Base-by-base conservation (phyloP, 129 eudicot species). In the Calendula officinalis region DNA sequence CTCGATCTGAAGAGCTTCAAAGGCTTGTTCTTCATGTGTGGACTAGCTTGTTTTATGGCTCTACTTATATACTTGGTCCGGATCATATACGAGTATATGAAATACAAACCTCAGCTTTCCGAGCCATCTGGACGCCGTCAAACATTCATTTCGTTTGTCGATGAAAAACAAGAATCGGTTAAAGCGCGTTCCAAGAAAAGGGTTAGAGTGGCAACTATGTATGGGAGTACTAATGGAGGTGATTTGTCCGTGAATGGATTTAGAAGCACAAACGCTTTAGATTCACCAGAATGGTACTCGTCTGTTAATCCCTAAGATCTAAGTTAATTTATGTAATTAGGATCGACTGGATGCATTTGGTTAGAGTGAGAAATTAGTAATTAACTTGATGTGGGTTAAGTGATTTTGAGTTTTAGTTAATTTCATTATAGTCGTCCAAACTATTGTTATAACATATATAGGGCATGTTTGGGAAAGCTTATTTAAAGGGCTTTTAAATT, bases 1-100 rank as follows among this genome's bases (percentile, higher is more conserved):
- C 85, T 86, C 11, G 52, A 75, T 56, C 81, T 87, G 27, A 77
- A 57, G 39, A 84, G 91, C 74, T 87, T 87, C 64, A 48, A 54
- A 41, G 95, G 95, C 39, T 78, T 87, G 2, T 81, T 81, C 54
- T 22, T 75, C 38, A 58, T 84, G 41, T 78, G 78, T 66, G 91
- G 88, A 17, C 7, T 71, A 8, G 85, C 87, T 17, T 87, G 86
- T 63, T 50, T 71, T 9, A 17, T 84, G 6, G 78, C 95, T 30
- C 84, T 87, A 27, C 9, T 80, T 4, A 17, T 83, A 11, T 77
- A 81, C 48, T 64, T 87, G 49, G 13, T 56, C 9, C 42, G 12
- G 13, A 44, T 81, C 15, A 44, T 78, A 32, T 38, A 57, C 32
- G 66, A 78, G 11, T 81, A 68, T 62, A 61, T 42, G 14, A 78